Evolutionary conservation across 2,329 filamentous ascomycete species (phyloP).

Genomic region (Trichoderma sp.): DNA sequence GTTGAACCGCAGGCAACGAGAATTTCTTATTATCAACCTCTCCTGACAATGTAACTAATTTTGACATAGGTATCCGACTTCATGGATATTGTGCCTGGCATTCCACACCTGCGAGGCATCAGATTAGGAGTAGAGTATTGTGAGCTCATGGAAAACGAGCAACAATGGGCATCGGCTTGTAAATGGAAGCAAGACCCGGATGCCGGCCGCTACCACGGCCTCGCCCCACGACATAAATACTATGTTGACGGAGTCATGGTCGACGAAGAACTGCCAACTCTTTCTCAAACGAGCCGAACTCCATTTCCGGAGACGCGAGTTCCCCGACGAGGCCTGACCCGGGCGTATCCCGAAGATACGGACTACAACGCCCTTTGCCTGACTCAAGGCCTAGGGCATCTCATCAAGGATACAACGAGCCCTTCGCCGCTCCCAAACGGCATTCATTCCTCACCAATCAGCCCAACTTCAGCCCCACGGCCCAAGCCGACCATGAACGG

Average conservation of each 20-base stretch:
- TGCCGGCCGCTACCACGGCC: slow-evolving; percentile 48
- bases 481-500: slow-evolving; percentile 33
- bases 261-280: slow-evolving; percentile 48
- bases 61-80: slow-evolving; percentile 57
- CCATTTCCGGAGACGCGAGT: slow-evolving; percentile 55
- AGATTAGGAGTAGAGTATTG: slow-evolving; percentile 57
- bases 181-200: slow-evolving; percentile 62
- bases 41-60: not conserved
- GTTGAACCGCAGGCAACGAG: slow-evolving; percentile 18
- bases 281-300: slow-evolving; percentile 47
- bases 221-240: slow-evolving; percentile 56
- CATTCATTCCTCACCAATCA: slow-evolving; percentile 46
- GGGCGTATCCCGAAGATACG: slow-evolving; percentile 54
- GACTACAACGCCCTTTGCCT: slow-evolving; percentile 54
- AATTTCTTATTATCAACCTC: not conserved
- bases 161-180: slow-evolving; percentile 42
- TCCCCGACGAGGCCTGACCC: slow-evolving; percentile 52
- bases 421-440: slow-evolving; percentile 45
- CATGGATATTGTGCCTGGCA: slow-evolving; percentile 55
- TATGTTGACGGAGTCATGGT: slow-evolving; percentile 56
- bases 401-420: slow-evolving; percentile 46
- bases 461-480: slow-evolving; percentile 33
- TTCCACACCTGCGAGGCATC: slow-evolving; percentile 56
- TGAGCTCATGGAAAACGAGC: slow-evolving; percentile 54
- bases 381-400: slow-evolving; percentile 56